Evolutionary conservation across 2,329 filamentous ascomycete species (phyloP), one percentile per base, ranked within the genome.

Genomic region (Aspergillus fumigatiaffinis): DNA sequence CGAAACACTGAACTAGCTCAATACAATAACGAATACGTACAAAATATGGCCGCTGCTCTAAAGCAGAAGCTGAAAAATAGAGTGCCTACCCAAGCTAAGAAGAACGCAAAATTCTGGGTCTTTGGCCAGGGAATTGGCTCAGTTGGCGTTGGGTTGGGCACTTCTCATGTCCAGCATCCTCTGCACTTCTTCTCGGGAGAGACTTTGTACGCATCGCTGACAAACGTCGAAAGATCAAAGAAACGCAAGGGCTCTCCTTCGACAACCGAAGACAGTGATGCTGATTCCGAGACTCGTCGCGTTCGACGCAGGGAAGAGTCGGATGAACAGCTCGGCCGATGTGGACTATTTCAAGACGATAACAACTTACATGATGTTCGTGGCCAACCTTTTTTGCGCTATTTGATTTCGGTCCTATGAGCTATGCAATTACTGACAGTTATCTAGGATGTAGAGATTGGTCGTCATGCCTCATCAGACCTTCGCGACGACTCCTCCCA

Each of bases 401-500:
- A 21, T 21, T 25, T 9, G 5, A 8, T 23, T 14, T 29, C 2
- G 3, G 20, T 1, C 2, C 10, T 17, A 20, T 17, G 4, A 12
- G 23, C 2, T 8, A 17, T n/a, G 12, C 4, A 17, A 20, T 17
- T 17, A 25, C 51, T 64, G 56, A 61, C 17, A 12, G 35, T n/a
- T 12, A 1, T 5, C 5, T 3, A 78, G 61, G 82, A 82, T 8
- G 71, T 88, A 21, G 91, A 95, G 71, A 73, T 90, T 25, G 89
- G 87, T 21, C 85, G 90, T 73, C 84, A 90, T 46, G 88, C 84
- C 1, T 83, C 80, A 0, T 81, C 84, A 0, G 82, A 84, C 7
- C 81, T 94, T 53, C 84, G 85, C 4, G 89, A 95, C 57, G 83
- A 83, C 28, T 84, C 84, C 25, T 84, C 82, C 4, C 76, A 81